Evolutionary conservation across 345 rosid genomes (phyloP).

Genomic region (Eucalyptus pauciflora): DNA sequence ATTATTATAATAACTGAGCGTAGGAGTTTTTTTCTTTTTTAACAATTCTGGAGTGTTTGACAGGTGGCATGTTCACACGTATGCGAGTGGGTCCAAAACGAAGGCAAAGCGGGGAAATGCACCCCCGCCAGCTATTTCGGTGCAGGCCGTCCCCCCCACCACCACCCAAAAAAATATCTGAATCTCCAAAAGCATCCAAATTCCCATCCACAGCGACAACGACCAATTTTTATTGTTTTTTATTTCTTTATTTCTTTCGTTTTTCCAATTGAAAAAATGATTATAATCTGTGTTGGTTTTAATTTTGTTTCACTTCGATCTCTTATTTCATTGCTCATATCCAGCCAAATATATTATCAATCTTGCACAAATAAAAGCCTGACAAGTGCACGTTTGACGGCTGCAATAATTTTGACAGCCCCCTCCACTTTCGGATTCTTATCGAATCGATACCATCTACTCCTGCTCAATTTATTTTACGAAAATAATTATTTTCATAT

Average conservation of each 20-base stretch:
- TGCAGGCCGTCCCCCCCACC: not conserved
- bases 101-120: not conserved
- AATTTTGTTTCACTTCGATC: not conserved
- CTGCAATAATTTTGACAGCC: not conserved
- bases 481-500: no score
- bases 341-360: not conserved
- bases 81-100: not conserved
- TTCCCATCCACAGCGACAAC: not conserved
- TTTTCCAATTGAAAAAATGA: not conserved
- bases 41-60: not conserved
- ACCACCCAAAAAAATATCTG: not conserved
- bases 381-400: not conserved
- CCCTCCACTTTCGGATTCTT: not conserved
- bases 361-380: not conserved
- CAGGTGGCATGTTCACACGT: not conserved
- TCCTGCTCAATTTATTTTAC: not conserved
- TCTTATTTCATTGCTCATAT: not conserved
- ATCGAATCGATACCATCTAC: fast-evolving
- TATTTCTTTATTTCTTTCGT: not conserved
- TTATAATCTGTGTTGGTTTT: not conserved
- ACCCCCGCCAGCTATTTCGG: not conserved
- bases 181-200: not conserved
- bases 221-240: not conserved
- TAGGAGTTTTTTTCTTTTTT: no score
- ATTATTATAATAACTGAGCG: not conserved